These are phyloP conservation scores for Syncephalastrum racemosum DNA, from an alignment of 371 early-diverging fungal genomes.

Conservation along the genomic window DNA sequence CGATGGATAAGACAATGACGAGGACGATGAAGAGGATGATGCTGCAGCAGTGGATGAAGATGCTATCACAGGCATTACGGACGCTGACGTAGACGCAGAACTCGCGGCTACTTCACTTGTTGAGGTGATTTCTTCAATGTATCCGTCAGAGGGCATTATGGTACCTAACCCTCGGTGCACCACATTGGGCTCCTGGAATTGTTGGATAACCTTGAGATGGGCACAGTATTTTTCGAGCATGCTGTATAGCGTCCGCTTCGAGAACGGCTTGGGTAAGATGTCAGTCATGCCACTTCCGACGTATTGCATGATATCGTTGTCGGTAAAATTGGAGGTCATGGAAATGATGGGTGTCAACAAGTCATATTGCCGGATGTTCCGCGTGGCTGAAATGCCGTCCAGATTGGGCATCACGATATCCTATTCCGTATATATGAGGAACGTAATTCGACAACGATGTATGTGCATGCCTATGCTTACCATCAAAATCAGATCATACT, in stretches of 20 bases:
- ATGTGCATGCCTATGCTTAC: conserved; percentile 31
- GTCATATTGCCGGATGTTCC: conserved; percentile 76
- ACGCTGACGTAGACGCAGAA: too few species aligned
- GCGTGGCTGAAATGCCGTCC: conserved; percentile 75
- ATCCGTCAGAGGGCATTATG: background rate
- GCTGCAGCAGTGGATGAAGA: too few species aligned
- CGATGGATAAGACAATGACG: too few species aligned
- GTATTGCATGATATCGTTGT: conserved; percentile 68
- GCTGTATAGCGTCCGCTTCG: conserved; percentile 48
- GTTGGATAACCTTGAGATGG: conserved; percentile 46
- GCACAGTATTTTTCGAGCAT: conserved; percentile 68
- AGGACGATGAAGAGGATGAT: too few species aligned
- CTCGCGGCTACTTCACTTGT: too few species aligned
- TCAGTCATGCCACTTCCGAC: conserved; percentile 82
- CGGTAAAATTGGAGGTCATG: conserved; percentile 77
- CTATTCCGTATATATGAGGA: conserved; percentile 26
- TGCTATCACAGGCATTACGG: too few species aligned
- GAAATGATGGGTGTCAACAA: conserved; percentile 73
- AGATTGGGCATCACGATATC: conserved; percentile 78
- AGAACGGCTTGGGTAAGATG: conserved; percentile 79
- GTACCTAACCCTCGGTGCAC: conserved; percentile 5
- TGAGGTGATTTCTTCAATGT: too few species aligned
- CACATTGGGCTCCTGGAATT: conserved; percentile 1
- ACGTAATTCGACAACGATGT: background rate
- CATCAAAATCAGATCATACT: conserved; percentile 82